Base-by-base conservation (phyloP, 2,329 filamentous ascomycete species). In the Aphanoascus verrucosus region DNA sequence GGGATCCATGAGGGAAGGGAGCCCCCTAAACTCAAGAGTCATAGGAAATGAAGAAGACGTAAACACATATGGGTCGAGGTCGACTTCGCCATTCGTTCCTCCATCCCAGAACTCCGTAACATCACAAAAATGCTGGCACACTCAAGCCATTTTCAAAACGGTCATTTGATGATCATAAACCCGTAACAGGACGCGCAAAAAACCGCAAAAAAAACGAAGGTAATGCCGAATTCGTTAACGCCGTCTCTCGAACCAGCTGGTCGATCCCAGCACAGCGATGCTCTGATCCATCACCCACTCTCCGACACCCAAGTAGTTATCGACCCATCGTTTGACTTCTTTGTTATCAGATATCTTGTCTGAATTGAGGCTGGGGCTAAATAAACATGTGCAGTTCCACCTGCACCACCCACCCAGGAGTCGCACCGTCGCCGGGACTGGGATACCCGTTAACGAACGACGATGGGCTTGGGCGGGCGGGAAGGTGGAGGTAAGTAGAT, bases 241-340 rank as follows among this genome's bases (percentile, higher is more conserved):
- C 38, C 55, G 90, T 65, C 93, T 81, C 75, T 96, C 90, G 69
- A 98, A 98, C 73, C 83, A 98, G 56, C 84, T 80, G 67, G 87
- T 94, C 47, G 86, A 84, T 41, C 88, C 86, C 67, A 95, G 87
- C 54, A 97, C 81, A 40, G 90, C 90, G 32, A 97, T 88, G 31
- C 89, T 94, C 74, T 94, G 86, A 71, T 98, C 93, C 89, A 98
- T 94, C 59, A 96, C 86, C 82, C 89, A 95, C 75, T 98, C 93
- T 63, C 93, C 93, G 15, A 96, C 84, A 58, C 88, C 88, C 42
- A 97, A 82, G 70, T 97, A 97, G 68, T 85, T 91, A 65, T 91
- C 85, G 61, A 97, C 82, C 89, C 90, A 97, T 65, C 83, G 84
- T 68, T 85, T 84, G 61, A 93, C 72, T 58, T 90, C 85, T 68